Conservation (phyloP, 2,329 filamentous ascomycete genomes). For the Aulographum hederae region DNA sequence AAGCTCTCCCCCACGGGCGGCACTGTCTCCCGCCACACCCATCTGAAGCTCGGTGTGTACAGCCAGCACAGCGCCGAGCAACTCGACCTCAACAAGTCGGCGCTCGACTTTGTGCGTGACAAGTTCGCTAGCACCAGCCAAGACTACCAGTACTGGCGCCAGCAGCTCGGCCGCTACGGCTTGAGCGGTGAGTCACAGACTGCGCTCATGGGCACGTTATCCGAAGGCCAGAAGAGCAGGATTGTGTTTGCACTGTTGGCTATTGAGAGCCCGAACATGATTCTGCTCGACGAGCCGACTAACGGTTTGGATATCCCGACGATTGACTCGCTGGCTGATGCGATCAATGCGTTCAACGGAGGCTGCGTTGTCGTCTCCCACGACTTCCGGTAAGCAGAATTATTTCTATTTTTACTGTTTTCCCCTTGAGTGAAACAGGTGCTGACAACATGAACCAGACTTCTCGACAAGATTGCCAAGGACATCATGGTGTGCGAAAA, state of each 20-base stretch:
- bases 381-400: slow-evolving; percentile 97
- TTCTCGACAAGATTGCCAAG: slow-evolving; percentile 98
- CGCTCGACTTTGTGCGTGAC: slow-evolving; percentile 93
- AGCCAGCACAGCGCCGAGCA: slow-evolving; percentile 97
- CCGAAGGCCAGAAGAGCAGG: slow-evolving; percentile 93
- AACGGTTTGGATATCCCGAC: slow-evolving; percentile 99
- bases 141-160: slow-evolving; percentile 98
- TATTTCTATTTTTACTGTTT: slow-evolving; percentile 6
- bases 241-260: slow-evolving; percentile 94
- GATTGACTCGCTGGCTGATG: slow-evolving; percentile 91
- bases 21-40: slow-evolving; percentile 76
- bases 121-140: slow-evolving; percentile 80
- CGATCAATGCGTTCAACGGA: slow-evolving; percentile 89
- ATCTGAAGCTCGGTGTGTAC: slow-evolving; percentile 97
- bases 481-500: slow-evolving; percentile 99
- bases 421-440: not conserved
- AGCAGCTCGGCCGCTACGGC: slow-evolving; percentile 90
- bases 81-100: slow-evolving; percentile 93
- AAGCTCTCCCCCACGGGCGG: slow-evolving; percentile 75
- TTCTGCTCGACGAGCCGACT: slow-evolving; percentile 93
- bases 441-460: slow-evolving; percentile 30
- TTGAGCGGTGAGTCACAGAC: slow-evolving; percentile 88
- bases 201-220: slow-evolving; percentile 91
- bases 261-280: slow-evolving; percentile 93
- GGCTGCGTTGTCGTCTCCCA: slow-evolving; percentile 97